Evolutionary conservation across 495 filamentous ascomycete species (phyloP), one percentile per base, ranked within the genome.

Genomic region (Cairneyella variabilis): DNA sequence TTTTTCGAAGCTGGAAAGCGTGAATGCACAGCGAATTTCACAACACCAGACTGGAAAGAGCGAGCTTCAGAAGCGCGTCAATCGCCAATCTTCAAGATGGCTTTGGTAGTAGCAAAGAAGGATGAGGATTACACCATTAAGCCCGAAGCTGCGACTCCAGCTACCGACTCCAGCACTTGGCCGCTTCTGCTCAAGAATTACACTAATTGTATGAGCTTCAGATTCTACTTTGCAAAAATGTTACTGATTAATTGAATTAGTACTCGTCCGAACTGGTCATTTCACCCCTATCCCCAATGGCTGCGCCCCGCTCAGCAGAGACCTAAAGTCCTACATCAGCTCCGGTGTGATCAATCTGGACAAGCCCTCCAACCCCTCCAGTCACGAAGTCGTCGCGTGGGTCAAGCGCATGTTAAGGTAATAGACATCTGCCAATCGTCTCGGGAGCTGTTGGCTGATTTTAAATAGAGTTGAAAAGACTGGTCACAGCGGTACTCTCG

Each of bases 351-450:
- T 98, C 74, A 97, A 97, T 71, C 83, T 95, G 48, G 93, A 97
- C 78, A 98, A 98, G 71, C 93, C 93, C 28, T 90, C 91, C 14
- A 98, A 98, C 76, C 93, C 93, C 17, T 96, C 90, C 51, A 93
- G 88, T 63, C 93, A 98, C 76, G 93, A 98, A 71, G 95, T 97
- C 37, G 93, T 98, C 62, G 90, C 93, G 49, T 98, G 93, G 95
- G 84, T 97, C 54, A 98, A 98, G 84, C 83, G 91, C 51, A 96
- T 97, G 59, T 76, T 98, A 40, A 85, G 89, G 89, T 95, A 81
- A 40, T 6, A 23, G 8, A 17, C 7, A 26, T 26, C 22, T 20
- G 11, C 14, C 16, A 43, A 16, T 22, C 1, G 6, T 48, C 23
- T 3, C 26, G 2, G 22, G 12, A 23, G 11, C 27, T 14, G 8